Evolutionary conservation across 108 stramenopile genomes (phyloP).

Genomic region (Pseudonitzschia multiseries): DNA sequence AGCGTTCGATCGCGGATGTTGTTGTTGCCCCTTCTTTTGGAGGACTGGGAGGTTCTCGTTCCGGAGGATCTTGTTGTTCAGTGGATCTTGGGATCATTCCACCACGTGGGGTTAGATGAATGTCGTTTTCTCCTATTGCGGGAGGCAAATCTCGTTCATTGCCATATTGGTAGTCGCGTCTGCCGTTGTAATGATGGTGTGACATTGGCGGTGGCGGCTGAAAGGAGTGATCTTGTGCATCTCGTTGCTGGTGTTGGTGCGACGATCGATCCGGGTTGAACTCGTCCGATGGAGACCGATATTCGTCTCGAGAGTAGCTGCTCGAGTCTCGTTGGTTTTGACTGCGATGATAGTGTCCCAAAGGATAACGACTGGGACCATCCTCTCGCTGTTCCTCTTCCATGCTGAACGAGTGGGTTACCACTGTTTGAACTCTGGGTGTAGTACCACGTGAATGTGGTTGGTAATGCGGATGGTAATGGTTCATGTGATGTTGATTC

Average conservation of each 20-base stretch:
- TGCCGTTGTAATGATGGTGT: slow-evolving; percentile 4
- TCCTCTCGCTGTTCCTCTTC: slow-evolving; percentile 42
- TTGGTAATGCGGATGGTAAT: background rate
- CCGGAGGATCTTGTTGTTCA: slow-evolving; percentile 9
- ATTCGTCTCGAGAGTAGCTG: slow-evolving; percentile 4
- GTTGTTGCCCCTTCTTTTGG: slow-evolving; percentile 11
- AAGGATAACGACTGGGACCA: slow-evolving; percentile 9
- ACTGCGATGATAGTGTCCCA: background rate
- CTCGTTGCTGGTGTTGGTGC: slow-evolving; percentile 6
- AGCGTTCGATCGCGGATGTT: slow-evolving; percentile 1
- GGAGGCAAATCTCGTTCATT: slow-evolving; percentile 23
- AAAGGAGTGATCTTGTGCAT: background rate
- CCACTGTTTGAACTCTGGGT: slow-evolving; percentile 31
- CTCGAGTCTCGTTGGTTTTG: slow-evolving; percentile 6
- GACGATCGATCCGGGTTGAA: background rate
- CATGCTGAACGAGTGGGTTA: slow-evolving; percentile 43
- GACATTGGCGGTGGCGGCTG: slow-evolving; percentile 4
- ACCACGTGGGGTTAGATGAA: slow-evolving; percentile 22
- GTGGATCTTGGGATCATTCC: slow-evolving; percentile 3
- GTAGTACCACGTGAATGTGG: slow-evolving; percentile 1
- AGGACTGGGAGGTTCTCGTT: slow-evolving; percentile 41
- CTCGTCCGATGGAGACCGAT: background rate
- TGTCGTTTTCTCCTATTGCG: slow-evolving; percentile 16
- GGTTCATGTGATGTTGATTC: background rate
- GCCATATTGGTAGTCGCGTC: slow-evolving; percentile 16